These are phyloP conservation scores for Wickerhamiella cacticola DNA, from an alignment of 805 yeast genomes.

Conservation along the genomic window DNA sequence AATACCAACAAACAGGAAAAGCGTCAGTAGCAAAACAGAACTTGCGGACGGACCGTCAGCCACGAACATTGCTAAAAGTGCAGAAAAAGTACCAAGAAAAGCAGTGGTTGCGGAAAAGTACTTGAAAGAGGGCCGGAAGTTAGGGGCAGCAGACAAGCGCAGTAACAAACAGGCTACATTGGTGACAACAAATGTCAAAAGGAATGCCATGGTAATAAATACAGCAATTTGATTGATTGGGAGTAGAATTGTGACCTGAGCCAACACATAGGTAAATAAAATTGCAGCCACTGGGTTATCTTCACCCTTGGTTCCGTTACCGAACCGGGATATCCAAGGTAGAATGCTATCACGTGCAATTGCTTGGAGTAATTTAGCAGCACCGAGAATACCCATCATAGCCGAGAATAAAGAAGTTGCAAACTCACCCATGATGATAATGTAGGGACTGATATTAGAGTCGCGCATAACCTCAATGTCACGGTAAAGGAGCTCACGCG, in stretches of 20 bases:
- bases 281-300: constrained; percentile 56
- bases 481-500: constrained; percentile 59
- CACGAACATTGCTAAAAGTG: constrained; percentile 78
- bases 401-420: constrained; percentile 86
- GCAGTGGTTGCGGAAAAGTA: constrained; percentile 81
- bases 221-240: constrained; percentile 92
- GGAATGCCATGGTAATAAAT: constrained; percentile 90
- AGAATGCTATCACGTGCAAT: constrained; percentile 77
- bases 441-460: constrained; percentile 51
- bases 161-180: constrained; percentile 86
- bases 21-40: constrained; percentile 52
- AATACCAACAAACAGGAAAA: constrained; percentile 58
- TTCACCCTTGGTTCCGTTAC: constrained; percentile 36
- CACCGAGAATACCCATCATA: constrained; percentile 91
- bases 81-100: constrained; percentile 52
- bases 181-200: constrained; percentile 91
- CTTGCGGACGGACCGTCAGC: constrained; percentile 89
- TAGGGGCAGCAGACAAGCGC: constrained; percentile 90
- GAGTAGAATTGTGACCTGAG: constrained; percentile 76
- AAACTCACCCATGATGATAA: constrained; percentile 78
- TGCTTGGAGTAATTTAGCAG: constrained; percentile 83
- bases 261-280: constrained; percentile 62
- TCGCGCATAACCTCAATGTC: constrained; percentile 84
- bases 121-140: constrained; percentile 88
- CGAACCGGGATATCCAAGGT: constrained; percentile 62